phyloP scores from a whole-genome alignment of 1,284 basidiomycete species.

The Naganishia albida region DNA sequence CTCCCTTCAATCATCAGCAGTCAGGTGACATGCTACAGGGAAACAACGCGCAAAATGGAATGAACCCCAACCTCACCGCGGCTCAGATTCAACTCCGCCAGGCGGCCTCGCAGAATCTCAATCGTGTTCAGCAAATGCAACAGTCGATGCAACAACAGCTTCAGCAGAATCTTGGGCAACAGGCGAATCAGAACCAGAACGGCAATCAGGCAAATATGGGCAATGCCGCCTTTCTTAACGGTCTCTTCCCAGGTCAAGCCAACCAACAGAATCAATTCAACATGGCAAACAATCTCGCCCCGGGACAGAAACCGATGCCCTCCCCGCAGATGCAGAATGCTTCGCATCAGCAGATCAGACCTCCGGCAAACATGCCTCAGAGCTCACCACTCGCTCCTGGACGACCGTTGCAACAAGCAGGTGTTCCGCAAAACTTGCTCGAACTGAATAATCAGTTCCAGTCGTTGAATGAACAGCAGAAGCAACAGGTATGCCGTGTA shows the following conservation, averaged over 20 bases:
- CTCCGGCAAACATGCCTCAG: constrained; percentile 11
- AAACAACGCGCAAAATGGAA: constrained; percentile 12
- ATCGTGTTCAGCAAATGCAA: constrained; percentile 25
- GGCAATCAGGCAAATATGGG: constrained; percentile 20
- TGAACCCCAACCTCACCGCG: constrained; percentile 24
- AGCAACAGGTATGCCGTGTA: constrained; percentile 13
- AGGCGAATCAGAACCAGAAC: constrained; percentile 16
- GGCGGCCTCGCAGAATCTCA: constrained; percentile 15
- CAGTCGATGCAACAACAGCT: constrained; percentile 28
- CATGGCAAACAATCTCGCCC: constrained; percentile 16
- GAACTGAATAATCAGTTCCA: constrained; percentile 24
- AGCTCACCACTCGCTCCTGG: constrained; percentile 19
- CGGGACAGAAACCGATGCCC: constrained; percentile 19
- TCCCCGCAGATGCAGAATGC: constrained; percentile 29
- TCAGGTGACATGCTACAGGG: constrained; percentile 16
- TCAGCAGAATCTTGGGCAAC: constrained; percentile 30
- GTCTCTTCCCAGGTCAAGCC: constrained; percentile 7
- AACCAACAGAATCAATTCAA: constrained; percentile 28
- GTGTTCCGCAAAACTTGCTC: constrained; percentile 7
- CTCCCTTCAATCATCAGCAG: constrained; percentile 12
- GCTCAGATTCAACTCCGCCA: constrained; percentile 6
- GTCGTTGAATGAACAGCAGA: constrained; percentile 31
- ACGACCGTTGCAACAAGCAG: background rate
- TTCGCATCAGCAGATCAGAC: constrained; percentile 16
- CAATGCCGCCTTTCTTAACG: constrained; percentile 3